Percentiles rank a stretch among this genome's conserved stretches.
phyloP scores from a whole-genome alignment of 805 yeast species.

The Candida qinlingensis region DNA sequence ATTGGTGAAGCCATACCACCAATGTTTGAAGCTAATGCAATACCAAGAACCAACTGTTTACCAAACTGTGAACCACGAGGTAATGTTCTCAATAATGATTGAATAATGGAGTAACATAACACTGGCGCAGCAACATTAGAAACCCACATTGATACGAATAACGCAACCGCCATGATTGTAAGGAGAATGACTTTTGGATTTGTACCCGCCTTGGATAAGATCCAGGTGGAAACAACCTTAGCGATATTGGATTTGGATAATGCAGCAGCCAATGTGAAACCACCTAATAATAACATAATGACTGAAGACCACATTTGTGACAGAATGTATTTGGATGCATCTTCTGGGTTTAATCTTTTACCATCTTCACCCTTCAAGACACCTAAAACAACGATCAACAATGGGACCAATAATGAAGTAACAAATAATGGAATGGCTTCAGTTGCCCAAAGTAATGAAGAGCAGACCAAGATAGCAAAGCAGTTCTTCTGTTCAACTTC shows the following conservation, averaged over 20 bases:
- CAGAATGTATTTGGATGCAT: slow-evolving; percentile 68
- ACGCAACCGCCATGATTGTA: slow-evolving; percentile 80
- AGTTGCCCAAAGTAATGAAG: slow-evolving; percentile 92
- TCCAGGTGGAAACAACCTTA: slow-evolving; percentile 74
- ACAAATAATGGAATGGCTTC: slow-evolving; percentile 90
- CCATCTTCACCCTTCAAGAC: slow-evolving; percentile 57
- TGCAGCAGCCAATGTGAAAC: slow-evolving; percentile 93
- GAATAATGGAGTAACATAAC: slow-evolving; percentile 82
- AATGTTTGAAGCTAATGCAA: slow-evolving; percentile 86
- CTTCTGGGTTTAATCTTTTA: slow-evolving; percentile 57
- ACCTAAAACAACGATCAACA: slow-evolving; percentile 66
- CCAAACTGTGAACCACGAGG: slow-evolving; percentile 76
- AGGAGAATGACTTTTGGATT: slow-evolving; percentile 73
- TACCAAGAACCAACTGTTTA: slow-evolving; percentile 81
- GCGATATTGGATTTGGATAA: slow-evolving; percentile 88
- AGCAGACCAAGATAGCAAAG: slow-evolving; percentile 73
- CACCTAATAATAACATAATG: slow-evolving; percentile 84
- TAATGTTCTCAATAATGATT: slow-evolving; percentile 79
- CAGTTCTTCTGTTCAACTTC: slow-evolving; percentile 68
- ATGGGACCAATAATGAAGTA: slow-evolving; percentile 79
- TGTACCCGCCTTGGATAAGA: slow-evolving; percentile 79
- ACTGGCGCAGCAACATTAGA: slow-evolving; percentile 98
- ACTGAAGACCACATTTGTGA: slow-evolving; percentile 94
- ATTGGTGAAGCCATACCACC: slow-evolving; percentile 99
- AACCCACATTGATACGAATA: slow-evolving; percentile 91